Conservation (phyloP, 371 early-diverging fungal species). For the Saksenaea vasiformis region DNA sequence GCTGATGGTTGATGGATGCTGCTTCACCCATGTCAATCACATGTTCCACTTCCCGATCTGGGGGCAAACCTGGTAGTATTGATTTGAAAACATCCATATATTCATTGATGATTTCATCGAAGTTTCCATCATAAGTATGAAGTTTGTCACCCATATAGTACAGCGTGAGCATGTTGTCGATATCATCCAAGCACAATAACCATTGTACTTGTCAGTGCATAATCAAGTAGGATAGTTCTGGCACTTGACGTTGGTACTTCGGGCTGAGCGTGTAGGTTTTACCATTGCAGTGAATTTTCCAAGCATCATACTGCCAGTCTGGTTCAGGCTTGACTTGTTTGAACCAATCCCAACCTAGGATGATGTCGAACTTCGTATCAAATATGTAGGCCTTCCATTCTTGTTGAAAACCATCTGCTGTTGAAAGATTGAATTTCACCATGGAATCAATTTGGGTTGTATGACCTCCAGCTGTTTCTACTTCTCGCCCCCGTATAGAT, state of each 20-base stretch:
- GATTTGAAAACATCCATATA: conserved; percentile 7
- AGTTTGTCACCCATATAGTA: neutral
- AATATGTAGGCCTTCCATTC: neutral
- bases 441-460: neutral
- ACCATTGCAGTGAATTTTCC: neutral
- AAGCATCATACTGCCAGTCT: neutral
- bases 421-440: neutral
- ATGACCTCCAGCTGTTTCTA: neutral
- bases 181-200: neutral
- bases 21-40: conserved; percentile 10
- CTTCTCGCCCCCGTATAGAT: neutral
- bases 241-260: neutral
- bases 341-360: conserved; percentile 7
- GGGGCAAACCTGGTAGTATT: neutral
- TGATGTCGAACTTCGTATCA: conserved; percentile 5
- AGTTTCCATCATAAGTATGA: too few relatives aligned
- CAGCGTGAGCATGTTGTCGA: neutral
- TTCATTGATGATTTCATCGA: neutral
- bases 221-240: conserved; percentile 2
- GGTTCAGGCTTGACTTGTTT: neutral
- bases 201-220: neutral
- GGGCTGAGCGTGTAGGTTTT: neutral
- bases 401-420: neutral
- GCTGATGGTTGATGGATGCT: conserved; percentile 5
- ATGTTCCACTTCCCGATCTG: neutral